Conservation (phyloP, 148 eudicot genomes). For the Rhododendron williamsianum region DNA sequence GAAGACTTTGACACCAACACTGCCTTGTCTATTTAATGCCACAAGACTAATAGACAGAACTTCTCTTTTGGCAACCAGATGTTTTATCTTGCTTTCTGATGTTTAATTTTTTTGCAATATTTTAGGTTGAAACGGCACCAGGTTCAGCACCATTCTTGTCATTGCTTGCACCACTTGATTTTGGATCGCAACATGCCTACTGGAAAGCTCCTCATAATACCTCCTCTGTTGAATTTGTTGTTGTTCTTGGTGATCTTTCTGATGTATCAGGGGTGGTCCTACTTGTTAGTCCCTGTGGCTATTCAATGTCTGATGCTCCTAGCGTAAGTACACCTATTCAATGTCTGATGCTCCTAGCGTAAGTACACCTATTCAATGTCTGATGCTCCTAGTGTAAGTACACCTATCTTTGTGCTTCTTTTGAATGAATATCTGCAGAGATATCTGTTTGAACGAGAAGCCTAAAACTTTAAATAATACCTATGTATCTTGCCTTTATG, state of each 20-base stretch:
- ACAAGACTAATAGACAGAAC: neutral
- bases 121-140: slow-evolving; percentile 78
- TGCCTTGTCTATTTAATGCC: neutral
- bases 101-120: slow-evolving; percentile 13
- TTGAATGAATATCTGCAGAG: neutral
- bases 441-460: slow-evolving; percentile 8
- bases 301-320: slow-evolving; percentile 87
- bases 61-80: neutral
- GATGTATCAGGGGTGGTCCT: slow-evolving; percentile 79
- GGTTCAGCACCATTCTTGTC: slow-evolving; percentile 87
- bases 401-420: slow-evolving; percentile 4
- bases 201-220: slow-evolving; percentile 87
- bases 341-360: slow-evolving; percentile 88
- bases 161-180: slow-evolving; percentile 71
- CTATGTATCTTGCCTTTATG: neutral
- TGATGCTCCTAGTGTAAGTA: slow-evolving; percentile 85
- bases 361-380: slow-evolving; percentile 50
- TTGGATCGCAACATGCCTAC: slow-evolving; percentile 57
- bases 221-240: slow-evolving; percentile 63
- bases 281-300: slow-evolving; percentile 84
- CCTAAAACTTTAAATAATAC: neutral
- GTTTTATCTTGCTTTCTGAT: slow-evolving; percentile 10
- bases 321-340: slow-evolving; percentile 51
- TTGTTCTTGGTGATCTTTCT: slow-evolving; percentile 69
- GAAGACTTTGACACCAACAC: neutral